A percentile compares a stretch with the other conserved stretches of the same genome.
Evolutionary conservation across 768 basidiomycete species (phyloP).

Genomic region (Mrakia blollopis): DNA sequence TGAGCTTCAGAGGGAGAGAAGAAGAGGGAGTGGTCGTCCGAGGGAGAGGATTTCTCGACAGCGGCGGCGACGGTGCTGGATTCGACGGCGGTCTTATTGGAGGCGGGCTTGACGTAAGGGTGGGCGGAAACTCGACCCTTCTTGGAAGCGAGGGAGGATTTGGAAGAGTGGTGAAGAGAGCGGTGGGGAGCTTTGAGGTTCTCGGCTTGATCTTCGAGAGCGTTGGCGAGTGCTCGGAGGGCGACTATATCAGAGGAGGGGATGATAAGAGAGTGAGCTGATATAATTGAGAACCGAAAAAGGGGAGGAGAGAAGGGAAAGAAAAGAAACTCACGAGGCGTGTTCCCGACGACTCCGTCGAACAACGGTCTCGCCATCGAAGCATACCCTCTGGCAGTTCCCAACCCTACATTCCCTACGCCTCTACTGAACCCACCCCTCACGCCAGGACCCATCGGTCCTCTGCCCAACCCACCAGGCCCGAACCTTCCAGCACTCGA

Average conservation of each 20-base stretch:
- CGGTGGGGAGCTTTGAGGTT: not conserved
- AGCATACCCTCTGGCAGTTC: not conserved
- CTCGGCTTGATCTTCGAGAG: conserved; percentile 12
- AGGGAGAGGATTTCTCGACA: not conserved
- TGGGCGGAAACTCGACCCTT: not conserved
- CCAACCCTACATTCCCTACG: conserved; percentile 7
- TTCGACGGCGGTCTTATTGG: not conserved
- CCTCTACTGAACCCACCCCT: not conserved
- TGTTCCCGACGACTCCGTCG: conserved; percentile 11
- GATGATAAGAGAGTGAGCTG: not conserved
- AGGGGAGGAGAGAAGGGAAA: not conserved
- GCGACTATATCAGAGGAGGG: not conserved
- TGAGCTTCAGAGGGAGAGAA: not conserved
- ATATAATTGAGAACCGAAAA: not conserved
- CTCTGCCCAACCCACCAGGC: not conserved
- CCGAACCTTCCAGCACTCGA: not conserved
- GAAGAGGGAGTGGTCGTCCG: not conserved
- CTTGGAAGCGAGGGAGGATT: not conserved
- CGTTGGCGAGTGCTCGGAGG: conserved; percentile 14
- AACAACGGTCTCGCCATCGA: not conserved
- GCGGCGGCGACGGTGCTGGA: not conserved
- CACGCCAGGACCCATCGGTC: conserved; percentile 10
- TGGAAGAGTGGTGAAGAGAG: not conserved
- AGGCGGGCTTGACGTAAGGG: not conserved
- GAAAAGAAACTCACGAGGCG: not conserved